Base-by-base conservation (phyloP, 2,329 filamentous ascomycete genomes). In the Neofusicoccum parvum region DNA sequence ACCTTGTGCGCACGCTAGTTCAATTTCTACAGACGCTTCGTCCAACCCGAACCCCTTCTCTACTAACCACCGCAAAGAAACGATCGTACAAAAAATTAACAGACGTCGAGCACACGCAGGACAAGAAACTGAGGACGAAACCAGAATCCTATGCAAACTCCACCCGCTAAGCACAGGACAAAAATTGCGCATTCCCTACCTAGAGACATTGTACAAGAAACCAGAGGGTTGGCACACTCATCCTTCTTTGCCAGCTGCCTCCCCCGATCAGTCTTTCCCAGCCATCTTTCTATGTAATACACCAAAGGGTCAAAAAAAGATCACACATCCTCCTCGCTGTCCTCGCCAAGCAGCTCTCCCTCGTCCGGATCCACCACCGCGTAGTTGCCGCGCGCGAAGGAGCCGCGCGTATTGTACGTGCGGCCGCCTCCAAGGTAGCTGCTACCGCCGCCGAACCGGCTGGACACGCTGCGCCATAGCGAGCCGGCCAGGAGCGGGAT, bases 371-470 rank as follows among this genome's bases (percentile, higher is more conserved):
- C 93, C 60, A 97, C 92, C 72, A 90, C 86, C 15, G 89, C 87
- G 77, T 98, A 98, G 77, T 97, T 92, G n/a, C 91, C 90, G 65
- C 92, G 86, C 5, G 93, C 91, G 79, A 99, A 99, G 67, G 92
- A 94, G 73, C 92, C 91, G 66, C 96, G 84, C 58, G 92, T 96
- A 15, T 93, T 95, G 76, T 96, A 99, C 65, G 90, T 88, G 67
- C 90, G 83, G 43, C 86, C 85, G n/a, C 79, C 79, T 32, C 27
- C 27, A 70, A 80, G 75, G 27, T 86, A 84, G 66, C 80, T 84
- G 62, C 81, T 72, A 11, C 85, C 78, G 10, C 83, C 76, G 32
- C 86, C 84, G 54, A 88, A 70, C 74, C 83, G 62, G 72, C 75
- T 74, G 2, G 83, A 73, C 72, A 82, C 77, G 67, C 83, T 88